These are phyloP conservation scores for Pisolithus marmoratus DNA, from an alignment of 768 basidiomycete genomes.

Conservation along the genomic window DNA sequence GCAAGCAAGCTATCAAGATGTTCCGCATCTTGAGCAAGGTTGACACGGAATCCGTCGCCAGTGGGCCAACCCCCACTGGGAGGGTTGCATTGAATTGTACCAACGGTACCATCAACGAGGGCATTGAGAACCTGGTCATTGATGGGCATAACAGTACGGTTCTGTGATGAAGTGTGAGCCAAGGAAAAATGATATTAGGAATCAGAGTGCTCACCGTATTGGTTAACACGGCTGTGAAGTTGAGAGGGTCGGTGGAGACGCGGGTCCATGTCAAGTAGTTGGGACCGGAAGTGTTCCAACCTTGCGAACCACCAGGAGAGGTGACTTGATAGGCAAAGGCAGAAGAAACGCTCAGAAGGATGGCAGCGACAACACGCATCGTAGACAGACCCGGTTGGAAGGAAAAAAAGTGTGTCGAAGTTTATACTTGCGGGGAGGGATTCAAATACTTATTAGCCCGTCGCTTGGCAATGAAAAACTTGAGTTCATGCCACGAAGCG, in stretches of 20 bases:
- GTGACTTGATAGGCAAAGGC: constrained; percentile 61
- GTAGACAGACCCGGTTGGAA: constrained; percentile 12
- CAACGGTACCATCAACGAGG: constrained; percentile 45
- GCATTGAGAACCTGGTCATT: constrained; percentile 47
- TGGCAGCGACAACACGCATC: constrained; percentile 40
- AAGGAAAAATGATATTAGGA: neutral
- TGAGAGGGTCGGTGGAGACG: constrained; percentile 60
- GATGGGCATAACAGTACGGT: constrained; percentile 25
- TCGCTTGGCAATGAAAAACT: constrained; percentile 1
- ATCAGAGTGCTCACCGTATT: constrained; percentile 44
- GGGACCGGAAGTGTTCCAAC: constrained; percentile 55
- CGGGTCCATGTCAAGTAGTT: constrained; percentile 56
- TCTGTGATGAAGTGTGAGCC: constrained; percentile 21
- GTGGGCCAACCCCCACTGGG: constrained; percentile 62
- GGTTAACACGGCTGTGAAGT: constrained; percentile 64
- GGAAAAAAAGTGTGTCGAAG: constrained; percentile 7
- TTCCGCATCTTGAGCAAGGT: constrained; percentile 51
- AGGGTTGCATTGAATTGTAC: constrained; percentile 38
- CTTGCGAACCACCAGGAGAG: constrained; percentile 37
- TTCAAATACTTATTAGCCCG: constrained; percentile 7
- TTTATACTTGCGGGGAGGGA: constrained; percentile 1
- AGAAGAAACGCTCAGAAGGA: constrained; percentile 49
- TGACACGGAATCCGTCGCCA: constrained; percentile 64
- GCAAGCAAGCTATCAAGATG: constrained; percentile 54
- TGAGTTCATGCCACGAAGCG: constrained; percentile 3